These are phyloP conservation scores for Alternaria viburni DNA, from an alignment of 2,329 filamentous ascomycete species.

Conservation along the genomic window DNA sequence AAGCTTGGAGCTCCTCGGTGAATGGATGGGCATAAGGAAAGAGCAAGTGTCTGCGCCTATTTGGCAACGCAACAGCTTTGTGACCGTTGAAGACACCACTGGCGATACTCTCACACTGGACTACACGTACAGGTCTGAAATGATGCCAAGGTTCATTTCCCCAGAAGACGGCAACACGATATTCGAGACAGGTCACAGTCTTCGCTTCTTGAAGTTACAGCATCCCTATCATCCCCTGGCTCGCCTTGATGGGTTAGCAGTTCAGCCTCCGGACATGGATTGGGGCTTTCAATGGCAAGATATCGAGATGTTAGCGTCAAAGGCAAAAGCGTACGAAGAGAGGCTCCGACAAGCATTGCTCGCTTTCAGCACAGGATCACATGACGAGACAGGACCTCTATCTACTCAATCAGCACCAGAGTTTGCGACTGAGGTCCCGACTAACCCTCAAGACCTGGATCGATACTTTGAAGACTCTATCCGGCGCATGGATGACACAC, in stretches of 20 bases:
- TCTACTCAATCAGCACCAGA: neutral
- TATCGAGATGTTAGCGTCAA: constrained; percentile 68
- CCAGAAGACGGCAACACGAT: constrained; percentile 67
- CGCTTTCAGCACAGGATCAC: constrained; percentile 24
- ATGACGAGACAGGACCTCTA: neutral
- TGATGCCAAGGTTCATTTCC: constrained; percentile 75
- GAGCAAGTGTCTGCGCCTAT: constrained; percentile 39
- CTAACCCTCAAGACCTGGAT: constrained; percentile 14
- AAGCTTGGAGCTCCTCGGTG: constrained; percentile 71
- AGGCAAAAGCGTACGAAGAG: constrained; percentile 61
- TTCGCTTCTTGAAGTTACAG: constrained; percentile 73
- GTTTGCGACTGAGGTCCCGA: neutral
- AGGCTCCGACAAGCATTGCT: constrained; percentile 43
- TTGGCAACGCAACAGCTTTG: constrained; percentile 38
- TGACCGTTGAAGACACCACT: constrained; percentile 33
- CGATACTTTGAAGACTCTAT: constrained; percentile 38
- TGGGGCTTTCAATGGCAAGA: constrained; percentile 78
- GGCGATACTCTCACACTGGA: constrained; percentile 51
- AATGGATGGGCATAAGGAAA: constrained; percentile 74
- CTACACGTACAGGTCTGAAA: constrained; percentile 67
- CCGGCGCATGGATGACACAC: constrained; percentile 32
- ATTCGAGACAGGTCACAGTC: constrained; percentile 80
- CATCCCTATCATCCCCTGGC: constrained; percentile 75
- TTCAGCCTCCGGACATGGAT: constrained; percentile 63
- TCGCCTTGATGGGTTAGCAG: constrained; percentile 56